A percentile compares a stretch with the other conserved stretches of the same genome.
Evolutionary conservation across 1,139 yeast species (phyloP).

Genomic region (Wickerhamomyces sp.): DNA sequence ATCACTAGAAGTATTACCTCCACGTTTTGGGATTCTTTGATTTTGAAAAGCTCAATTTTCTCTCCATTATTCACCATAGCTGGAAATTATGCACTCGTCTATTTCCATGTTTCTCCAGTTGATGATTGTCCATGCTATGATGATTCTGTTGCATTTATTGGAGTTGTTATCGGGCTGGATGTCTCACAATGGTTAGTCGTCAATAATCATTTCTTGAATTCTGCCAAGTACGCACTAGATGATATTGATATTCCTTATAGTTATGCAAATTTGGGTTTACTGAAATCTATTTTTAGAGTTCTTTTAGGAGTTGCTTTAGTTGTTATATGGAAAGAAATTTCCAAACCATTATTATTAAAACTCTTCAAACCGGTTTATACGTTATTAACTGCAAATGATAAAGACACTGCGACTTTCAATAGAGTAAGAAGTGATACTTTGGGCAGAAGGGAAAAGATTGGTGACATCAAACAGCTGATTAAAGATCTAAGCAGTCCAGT

Average conservation of each 20-base stretch:
- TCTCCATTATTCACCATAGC: slow-evolving; percentile 38
- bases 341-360: slow-evolving; percentile 58
- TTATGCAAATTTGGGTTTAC: slow-evolving; percentile 36
- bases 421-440: slow-evolving; percentile 24
- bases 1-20: slow-evolving; percentile 37
- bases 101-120: slow-evolving; percentile 77
- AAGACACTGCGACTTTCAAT: slow-evolving; percentile 14
- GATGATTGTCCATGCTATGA: slow-evolving; percentile 97
- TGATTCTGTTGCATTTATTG: slow-evolving; percentile 90
- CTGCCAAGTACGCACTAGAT: slow-evolving; percentile 8
- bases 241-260: slow-evolving; percentile 33
- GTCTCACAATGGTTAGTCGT: slow-evolving; percentile 19
- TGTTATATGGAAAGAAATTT: slow-evolving; percentile 59
- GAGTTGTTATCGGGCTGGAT: slow-evolving; percentile 78
- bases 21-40: slow-evolving; percentile 22
- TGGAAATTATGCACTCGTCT: slow-evolving; percentile 46
- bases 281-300: slow-evolving; percentile 40
- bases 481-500: slow-evolving; percentile 9
- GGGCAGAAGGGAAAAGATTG: slow-evolving; percentile 30
- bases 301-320: slow-evolving; percentile 56
- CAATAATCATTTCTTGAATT: slow-evolving; percentile 26
- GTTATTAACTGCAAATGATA: slow-evolving; percentile 24
- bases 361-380: slow-evolving; percentile 44
- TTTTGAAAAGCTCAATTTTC: slow-evolving; percentile 22
- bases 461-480: slow-evolving; percentile 34